These are phyloP conservation scores for Cyberlindnera galapagoensis DNA, from an alignment of 805 yeast species.

Conservation along the genomic window DNA sequence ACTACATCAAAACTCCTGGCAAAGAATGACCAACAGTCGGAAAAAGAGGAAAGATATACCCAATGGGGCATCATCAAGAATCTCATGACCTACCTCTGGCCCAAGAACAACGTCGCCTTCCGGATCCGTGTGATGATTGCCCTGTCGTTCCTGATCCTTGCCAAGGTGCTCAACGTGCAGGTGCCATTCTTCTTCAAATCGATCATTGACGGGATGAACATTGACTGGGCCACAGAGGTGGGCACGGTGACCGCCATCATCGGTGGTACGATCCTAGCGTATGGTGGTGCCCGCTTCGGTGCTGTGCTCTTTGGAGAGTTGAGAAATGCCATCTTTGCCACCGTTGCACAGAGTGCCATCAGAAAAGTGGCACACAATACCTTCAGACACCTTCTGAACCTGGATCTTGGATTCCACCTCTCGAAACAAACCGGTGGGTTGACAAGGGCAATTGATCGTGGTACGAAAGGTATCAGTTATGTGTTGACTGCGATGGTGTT, in stretches of 20 bases:
- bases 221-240: slow-evolving; percentile 71
- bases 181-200: slow-evolving; percentile 92
- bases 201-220: slow-evolving; percentile 87
- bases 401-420: slow-evolving; percentile 87
- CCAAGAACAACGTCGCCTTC: slow-evolving; percentile 58
- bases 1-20: not conserved
- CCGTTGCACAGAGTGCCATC: slow-evolving; percentile 92
- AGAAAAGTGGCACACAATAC: slow-evolving; percentile 84
- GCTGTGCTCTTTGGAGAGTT: slow-evolving; percentile 92
- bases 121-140: slow-evolving; percentile 75
- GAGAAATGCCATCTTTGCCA: slow-evolving; percentile 91
- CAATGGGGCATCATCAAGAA: slow-evolving; percentile 52
- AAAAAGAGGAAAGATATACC: slow-evolving; percentile 24
- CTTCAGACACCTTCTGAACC: slow-evolving; percentile 70
- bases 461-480: slow-evolving; percentile 94
- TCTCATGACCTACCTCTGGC: slow-evolving; percentile 73
- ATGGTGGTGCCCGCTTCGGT: slow-evolving; percentile 92
- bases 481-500: slow-evolving; percentile 96
- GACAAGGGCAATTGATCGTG: slow-evolving; percentile 94
- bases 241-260: slow-evolving; percentile 58
- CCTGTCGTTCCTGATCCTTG: slow-evolving; percentile 60
- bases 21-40: slow-evolving; percentile 2
- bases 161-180: slow-evolving; percentile 86
- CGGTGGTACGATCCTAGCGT: slow-evolving; percentile 68
- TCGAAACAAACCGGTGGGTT: slow-evolving; percentile 93